Percentiles rank a stretch among this genome's conserved stretches.
Conservation (phyloP, 805 yeast genomes). For the Schwanniomyces occidentalis region DNA sequence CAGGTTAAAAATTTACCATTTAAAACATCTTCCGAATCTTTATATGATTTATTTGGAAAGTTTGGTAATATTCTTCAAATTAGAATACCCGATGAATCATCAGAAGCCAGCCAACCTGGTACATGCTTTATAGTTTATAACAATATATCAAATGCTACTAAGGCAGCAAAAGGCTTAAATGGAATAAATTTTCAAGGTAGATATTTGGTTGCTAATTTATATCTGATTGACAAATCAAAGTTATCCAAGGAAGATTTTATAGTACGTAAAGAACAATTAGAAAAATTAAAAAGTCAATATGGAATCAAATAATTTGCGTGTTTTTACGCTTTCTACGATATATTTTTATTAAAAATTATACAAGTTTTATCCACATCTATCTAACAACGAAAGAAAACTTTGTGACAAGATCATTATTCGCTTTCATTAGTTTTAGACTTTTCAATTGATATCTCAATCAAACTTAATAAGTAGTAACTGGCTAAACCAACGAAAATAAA, state of each 20-base stretch:
- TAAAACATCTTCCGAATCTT: conserved; percentile 42
- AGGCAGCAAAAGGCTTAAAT: conserved; percentile 54
- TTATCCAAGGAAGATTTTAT: conserved; percentile 26
- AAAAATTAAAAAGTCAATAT: conserved; percentile 17
- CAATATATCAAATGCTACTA: conserved; percentile 46
- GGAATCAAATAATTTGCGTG: conserved; percentile 2
- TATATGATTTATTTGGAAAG: conserved; percentile 53
- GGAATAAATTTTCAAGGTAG: conserved; percentile 62
- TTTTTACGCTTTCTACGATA: background rate
- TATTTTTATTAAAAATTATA: no score
- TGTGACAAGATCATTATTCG: background rate
- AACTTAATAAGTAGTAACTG: conserved; percentile 48
- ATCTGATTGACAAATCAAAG: conserved; percentile 42
- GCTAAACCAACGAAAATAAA: conserved; percentile 61
- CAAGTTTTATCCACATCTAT: conserved; percentile 2
- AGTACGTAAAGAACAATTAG: conserved; percentile 26
- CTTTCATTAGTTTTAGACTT: conserved; percentile 6
- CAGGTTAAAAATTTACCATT: conserved; percentile 61
- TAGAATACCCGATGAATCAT: conserved; percentile 30
- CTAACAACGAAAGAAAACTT: background rate
- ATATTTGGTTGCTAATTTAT: conserved; percentile 53
- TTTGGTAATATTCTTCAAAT: conserved; percentile 60
- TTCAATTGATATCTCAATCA: conserved; percentile 33
- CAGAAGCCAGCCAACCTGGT: conserved; percentile 49
- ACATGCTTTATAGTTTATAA: conserved; percentile 58